phyloP scores from a whole-genome alignment of 192 early-diverging fungal species.

The Tieghemiomyces parasiticus region DNA sequence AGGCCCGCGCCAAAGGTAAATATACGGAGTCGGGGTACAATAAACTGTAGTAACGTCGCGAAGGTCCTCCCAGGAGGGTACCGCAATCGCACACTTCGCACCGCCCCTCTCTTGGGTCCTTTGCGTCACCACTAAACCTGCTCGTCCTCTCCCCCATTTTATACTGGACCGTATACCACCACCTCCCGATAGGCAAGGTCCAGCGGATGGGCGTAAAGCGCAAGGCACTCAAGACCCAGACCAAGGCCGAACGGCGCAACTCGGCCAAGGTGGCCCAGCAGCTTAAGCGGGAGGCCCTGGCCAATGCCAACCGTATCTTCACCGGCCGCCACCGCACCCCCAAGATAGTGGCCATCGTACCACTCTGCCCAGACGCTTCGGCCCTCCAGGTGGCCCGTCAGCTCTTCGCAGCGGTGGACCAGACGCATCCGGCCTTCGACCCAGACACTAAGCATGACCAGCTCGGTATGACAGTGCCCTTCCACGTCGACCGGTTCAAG shows the following conservation, averaged over 20 bases:
- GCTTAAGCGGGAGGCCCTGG: conserved; percentile 62
- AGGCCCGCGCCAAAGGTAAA: neutral
- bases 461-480: conserved; percentile 12
- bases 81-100: neutral
- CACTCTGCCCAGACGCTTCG: conserved; percentile 69
- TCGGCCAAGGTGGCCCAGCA: conserved; percentile 60
- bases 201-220: conserved; percentile 42
- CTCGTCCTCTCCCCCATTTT: neutral
- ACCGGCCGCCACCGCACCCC: conserved; percentile 66
- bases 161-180: conserved; percentile 1
- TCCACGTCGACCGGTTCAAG: conserved; percentile 66
- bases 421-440: conserved; percentile 31
- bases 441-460: conserved; percentile 13
- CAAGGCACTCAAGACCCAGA: conserved; percentile 30
- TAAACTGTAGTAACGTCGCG: neutral
- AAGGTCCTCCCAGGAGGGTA: neutral
- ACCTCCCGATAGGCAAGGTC: conserved; percentile 38
- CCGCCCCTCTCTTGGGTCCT: neutral
- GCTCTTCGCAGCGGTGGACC: conserved; percentile 34
- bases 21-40: neutral
- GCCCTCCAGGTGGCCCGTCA: conserved; percentile 25
- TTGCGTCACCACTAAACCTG: neutral
- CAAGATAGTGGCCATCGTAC: conserved; percentile 81
- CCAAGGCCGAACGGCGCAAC: conserved; percentile 69
- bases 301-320: conserved; percentile 63